These are phyloP conservation scores for Quercus berberidifolia DNA, from an alignment of 306 rosid genomes.

Conservation along the genomic window DNA sequence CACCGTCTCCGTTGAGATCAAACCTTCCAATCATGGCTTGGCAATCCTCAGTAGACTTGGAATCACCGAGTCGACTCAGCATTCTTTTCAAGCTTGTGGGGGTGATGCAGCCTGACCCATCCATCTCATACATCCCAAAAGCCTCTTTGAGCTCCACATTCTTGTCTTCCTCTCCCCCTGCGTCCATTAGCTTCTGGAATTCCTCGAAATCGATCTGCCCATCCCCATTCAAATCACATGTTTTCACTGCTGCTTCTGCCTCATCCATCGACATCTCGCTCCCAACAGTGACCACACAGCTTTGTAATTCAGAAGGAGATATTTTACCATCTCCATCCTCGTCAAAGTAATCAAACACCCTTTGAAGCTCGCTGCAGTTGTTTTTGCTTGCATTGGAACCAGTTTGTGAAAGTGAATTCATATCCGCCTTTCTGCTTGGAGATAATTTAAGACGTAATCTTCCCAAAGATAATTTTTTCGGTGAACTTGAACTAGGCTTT, in stretches of 20 bases:
- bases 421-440: background rate
- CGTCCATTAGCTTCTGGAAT: conserved; percentile 30
- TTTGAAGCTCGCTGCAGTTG: background rate
- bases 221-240: conserved; percentile 31
- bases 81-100: conserved; percentile 30
- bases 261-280: conserved; percentile 24
- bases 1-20: conserved; percentile 39
- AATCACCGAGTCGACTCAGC: conserved; percentile 26
- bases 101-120: conserved; percentile 25
- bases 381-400: background rate
- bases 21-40: conserved; percentile 21
- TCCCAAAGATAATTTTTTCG: background rate
- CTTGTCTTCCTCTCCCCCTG: conserved; percentile 17
- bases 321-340: conserved; percentile 36
- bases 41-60: conserved; percentile 22
- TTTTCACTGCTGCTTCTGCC: conserved; percentile 22
- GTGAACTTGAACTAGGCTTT: background rate
- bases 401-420: background rate
- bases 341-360: conserved; percentile 31
- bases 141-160: conserved; percentile 23
- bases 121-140: conserved; percentile 33
- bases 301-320: conserved; percentile 33
- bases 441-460: background rate
- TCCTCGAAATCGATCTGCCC: conserved; percentile 31
- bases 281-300: conserved; percentile 18